These are phyloP conservation scores for Phialophora chinensis DNA, from an alignment of 2,329 filamentous ascomycete genomes.

Conservation along the genomic window DNA sequence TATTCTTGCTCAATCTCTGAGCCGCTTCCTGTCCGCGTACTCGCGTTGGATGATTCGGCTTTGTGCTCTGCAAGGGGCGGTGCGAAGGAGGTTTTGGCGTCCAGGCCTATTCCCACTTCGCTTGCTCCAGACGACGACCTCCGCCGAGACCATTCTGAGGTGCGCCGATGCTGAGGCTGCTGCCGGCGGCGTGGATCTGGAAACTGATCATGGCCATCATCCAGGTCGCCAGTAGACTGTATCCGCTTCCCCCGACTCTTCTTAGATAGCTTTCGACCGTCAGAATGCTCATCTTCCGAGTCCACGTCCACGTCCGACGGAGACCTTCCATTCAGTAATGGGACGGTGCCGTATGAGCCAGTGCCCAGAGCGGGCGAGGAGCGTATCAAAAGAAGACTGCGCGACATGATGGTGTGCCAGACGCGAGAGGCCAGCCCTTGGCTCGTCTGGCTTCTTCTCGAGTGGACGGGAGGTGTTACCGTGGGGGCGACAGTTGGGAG, in stretches of 20 bases:
- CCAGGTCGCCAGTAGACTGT: conserved; percentile 27
- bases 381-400: conserved; percentile 60
- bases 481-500: conserved; percentile 17
- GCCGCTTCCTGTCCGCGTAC: conserved; percentile 39
- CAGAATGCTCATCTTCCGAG: conserved; percentile 41
- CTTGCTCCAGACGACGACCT: conserved; percentile 43
- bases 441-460: conserved; percentile 2
- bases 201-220: conserved; percentile 20
- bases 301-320: conserved; percentile 21
- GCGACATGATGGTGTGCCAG: conserved; percentile 51
- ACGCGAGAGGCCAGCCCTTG: conserved; percentile 31
- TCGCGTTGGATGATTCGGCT: conserved; percentile 41
- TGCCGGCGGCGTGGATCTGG: conserved; percentile 22
- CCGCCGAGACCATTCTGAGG: conserved; percentile 32
- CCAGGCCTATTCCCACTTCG: conserved; percentile 44
- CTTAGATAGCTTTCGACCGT: conserved; percentile 4
- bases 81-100: conserved; percentile 45
- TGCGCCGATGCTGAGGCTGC: conserved; percentile 14
- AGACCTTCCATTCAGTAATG: conserved; percentile 37
- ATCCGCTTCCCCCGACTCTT: conserved; percentile 32
- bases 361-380: conserved; percentile 66
- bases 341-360: conserved; percentile 66
- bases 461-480: conserved; percentile 20
- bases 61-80: conserved; percentile 29
- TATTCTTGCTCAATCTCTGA: conserved; percentile 46